These are phyloP conservation scores for Orbilia blumenaviensis DNA, from an alignment of 2,329 filamentous ascomycete genomes.

Conservation along the genomic window DNA sequence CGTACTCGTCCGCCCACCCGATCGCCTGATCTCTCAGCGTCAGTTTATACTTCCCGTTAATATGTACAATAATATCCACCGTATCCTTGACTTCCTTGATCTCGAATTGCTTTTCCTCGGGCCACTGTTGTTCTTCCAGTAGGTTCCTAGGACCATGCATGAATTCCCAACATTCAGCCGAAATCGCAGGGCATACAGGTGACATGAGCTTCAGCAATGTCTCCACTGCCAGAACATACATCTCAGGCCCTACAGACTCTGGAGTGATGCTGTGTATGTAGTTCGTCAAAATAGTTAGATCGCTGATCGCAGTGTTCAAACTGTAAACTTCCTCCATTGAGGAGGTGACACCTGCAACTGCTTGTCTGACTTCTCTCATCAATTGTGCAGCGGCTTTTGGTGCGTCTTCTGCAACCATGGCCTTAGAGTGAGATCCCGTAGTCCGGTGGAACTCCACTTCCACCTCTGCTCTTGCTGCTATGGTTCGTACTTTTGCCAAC, in stretches of 20 bases:
- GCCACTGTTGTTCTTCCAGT: slow-evolving; percentile 67
- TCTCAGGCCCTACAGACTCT: slow-evolving; percentile 54
- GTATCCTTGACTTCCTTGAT: slow-evolving; percentile 62
- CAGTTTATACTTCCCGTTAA: slow-evolving; percentile 81
- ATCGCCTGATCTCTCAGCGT: slow-evolving; percentile 69
- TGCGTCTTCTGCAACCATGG: neutral
- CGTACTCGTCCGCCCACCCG: slow-evolving; percentile 62
- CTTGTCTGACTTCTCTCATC: slow-evolving; percentile 46
- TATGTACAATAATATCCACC: slow-evolving; percentile 72
- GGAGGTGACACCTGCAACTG: slow-evolving; percentile 68
- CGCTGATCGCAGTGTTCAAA: slow-evolving; percentile 83
- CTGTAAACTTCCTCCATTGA: slow-evolving; percentile 77
- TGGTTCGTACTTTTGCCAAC: slow-evolving; percentile 72
- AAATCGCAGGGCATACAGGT: slow-evolving; percentile 80
- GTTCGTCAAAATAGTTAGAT: slow-evolving; percentile 84
- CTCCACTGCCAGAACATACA: slow-evolving; percentile 66
- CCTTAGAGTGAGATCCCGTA: neutral
- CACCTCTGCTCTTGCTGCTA: slow-evolving; percentile 31
- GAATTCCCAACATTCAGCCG: slow-evolving; percentile 80
- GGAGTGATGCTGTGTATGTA: slow-evolving; percentile 65
- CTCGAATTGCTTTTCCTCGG: slow-evolving; percentile 66
- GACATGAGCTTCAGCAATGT: slow-evolving; percentile 76
- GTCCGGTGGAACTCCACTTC: slow-evolving; percentile 36
- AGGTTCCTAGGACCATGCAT: slow-evolving; percentile 63
- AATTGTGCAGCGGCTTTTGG: neutral